Base-by-base conservation (phyloP, 2,329 filamentous ascomycete genomes). In the Phialophora macrospora region DNA sequence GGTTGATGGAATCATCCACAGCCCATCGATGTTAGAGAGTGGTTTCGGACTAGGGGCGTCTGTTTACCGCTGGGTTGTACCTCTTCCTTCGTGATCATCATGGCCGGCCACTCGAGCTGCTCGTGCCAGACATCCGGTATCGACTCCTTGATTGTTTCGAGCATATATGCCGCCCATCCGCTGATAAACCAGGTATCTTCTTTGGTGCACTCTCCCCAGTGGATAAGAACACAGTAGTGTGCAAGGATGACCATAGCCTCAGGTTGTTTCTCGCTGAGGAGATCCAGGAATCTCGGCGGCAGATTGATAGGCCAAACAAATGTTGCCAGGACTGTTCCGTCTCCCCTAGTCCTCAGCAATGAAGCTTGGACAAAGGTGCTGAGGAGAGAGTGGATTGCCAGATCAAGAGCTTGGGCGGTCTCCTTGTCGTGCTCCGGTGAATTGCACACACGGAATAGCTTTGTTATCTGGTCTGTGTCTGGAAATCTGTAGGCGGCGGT, bases 271-370 rank as follows among this genome's bases (percentile, higher is more conserved):
- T 78, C 76, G 8, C 74, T 73, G 14, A 80, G 55, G n/a, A 75
- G 68, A 41, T 80, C 76, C 56, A 79, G 65, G 57, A 75, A 80
- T 30, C 72, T 70, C 9, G 72, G 68, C 6, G 74, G 72, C 28
- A 79, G 62, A 60, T 72, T 74, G 58, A 79, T 77, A 1, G 76
- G 77, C 77, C 77, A 80, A 11, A 75, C 73, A 26, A 76, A 75
- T 8, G 74, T 73, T 51, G 76, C 70, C 20, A 75, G 70, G 17
- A 75, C 70, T 51, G 71, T 72, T n/a, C 70, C 70, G 34, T 74
- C 68, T 38, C 70, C 67, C 6, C 72, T 67, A 11, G 70, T 66
- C 46, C 55, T 69, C 2, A 73, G 64, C 28, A 75, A 65, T 8
- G 71, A 73, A 3, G 71, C 72, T 65, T 75, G 73, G 12, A 72